These are phyloP conservation scores for Meyerozyma athensensis DNA, from an alignment of 1,139 yeast genomes.

Conservation along the genomic window DNA sequence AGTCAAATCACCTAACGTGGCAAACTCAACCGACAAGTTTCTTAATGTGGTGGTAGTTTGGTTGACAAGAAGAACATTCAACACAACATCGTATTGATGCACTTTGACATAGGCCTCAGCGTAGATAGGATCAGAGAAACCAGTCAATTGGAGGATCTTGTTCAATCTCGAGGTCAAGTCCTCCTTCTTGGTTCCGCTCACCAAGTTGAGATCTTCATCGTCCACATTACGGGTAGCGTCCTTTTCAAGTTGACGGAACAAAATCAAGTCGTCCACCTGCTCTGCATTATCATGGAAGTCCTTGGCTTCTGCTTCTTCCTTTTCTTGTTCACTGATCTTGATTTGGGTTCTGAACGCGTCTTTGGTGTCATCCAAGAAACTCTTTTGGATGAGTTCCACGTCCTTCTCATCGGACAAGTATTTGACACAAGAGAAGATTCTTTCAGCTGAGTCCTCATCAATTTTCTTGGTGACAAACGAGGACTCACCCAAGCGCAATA, in stretches of 20 bases:
- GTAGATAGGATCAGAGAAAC: conserved; percentile 95
- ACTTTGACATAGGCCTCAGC: conserved; percentile 96
- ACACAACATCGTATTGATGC: conserved; percentile 92
- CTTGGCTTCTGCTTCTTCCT: conserved; percentile 54
- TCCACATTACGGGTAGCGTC: conserved; percentile 24
- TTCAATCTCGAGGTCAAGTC: conserved; percentile 72
- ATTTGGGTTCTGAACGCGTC: conserved; percentile 73
- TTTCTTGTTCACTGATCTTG: conserved; percentile 48
- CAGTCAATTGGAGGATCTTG: conserved; percentile 89
- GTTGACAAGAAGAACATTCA: conserved; percentile 90
- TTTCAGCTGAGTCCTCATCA: conserved; percentile 93
- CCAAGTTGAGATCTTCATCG: conserved; percentile 49
- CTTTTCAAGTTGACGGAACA: conserved; percentile 76
- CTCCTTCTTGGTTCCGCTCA: conserved; percentile 49
- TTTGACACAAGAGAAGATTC: conserved; percentile 80
- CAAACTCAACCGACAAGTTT: conserved; percentile 91
- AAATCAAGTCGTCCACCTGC: conserved; percentile 76
- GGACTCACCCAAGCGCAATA: conserved; percentile 87
- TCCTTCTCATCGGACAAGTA: conserved; percentile 66
- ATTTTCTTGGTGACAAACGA: conserved; percentile 67
- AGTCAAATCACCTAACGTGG: conserved; percentile 92
- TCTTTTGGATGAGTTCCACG: conserved; percentile 49
- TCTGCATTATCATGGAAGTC: conserved; percentile 65
- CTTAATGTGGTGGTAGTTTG: conserved; percentile 91
- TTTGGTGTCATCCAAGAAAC: conserved; percentile 84